Base-by-base conservation (phyloP, 192 early-diverging fungal species). In the Rhizoclosmatium globosum region DNA sequence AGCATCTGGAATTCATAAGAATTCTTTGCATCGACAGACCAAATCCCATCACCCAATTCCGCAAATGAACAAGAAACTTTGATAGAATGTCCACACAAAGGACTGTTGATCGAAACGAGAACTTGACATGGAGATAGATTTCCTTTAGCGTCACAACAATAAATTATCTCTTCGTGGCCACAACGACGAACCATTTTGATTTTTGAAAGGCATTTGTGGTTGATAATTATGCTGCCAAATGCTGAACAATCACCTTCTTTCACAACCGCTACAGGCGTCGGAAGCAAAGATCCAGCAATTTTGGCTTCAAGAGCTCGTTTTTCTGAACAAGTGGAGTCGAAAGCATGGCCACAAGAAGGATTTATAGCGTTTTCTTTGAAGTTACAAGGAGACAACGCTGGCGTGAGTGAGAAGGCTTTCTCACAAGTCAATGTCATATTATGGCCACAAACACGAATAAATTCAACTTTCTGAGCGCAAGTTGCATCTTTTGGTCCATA, bases 291-390 rank as follows among this genome's bases (percentile, higher is more conserved):
- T 64, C 47, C 43, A 38, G 7, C 44, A 13, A 44, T n/a, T 38
- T 44, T 23, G 6, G 19, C 42, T 4, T 21, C 72, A 21, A 74
- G 9, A 7, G 56, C 72, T 11, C 44, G 56, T 42, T 74, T 74
- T 38, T 74, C 72, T 9, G 59, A 42, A 42, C 72, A 74, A n/a
- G 46, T 15, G 13, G 47, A n/a, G 17, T 23, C 17, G 17, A 41
- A n/a, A 11, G 13, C 44, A 79, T 80, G 79, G 13, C 79, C 79
- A 44, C 79, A 80, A 46, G 17, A 64, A 4, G 79, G 79, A 71
- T 50, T 80, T 23, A 39, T 50, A 53, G 48, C 48, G 15, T 17
- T 47, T 19, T 66, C 46, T 17, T 42, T 13, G 43, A 58, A 45
- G 21, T 42, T 58, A 47, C 79, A 80, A 38, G 19, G 17, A 15